Conservation (phyloP, 106 monocot genomes). For the Dioscorea zingiberensis region DNA sequence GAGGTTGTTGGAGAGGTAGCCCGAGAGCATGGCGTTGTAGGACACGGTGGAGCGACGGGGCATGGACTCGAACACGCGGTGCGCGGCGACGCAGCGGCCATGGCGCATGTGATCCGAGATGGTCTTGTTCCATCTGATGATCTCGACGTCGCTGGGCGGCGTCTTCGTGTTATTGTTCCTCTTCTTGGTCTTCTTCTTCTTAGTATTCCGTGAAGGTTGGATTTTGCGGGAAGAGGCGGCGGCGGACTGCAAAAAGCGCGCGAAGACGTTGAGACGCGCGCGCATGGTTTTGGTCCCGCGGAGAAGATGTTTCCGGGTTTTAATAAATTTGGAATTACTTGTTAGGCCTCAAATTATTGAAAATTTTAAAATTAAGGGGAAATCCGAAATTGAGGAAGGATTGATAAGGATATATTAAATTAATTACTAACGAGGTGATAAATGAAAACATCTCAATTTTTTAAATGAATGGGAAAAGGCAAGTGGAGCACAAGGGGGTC, state of each 20-base stretch:
- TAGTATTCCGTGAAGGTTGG: not conserved
- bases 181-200: constrained; percentile 2
- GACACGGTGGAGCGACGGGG: constrained; percentile 43
- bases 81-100: constrained; percentile 34
- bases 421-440: no score
- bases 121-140: constrained; percentile 42
- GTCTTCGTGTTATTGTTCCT: not conserved
- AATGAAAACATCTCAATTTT: no score
- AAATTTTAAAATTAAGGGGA: no score
- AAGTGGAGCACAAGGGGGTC: no score
- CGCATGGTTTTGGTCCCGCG: no score
- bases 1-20: constrained; percentile 36
- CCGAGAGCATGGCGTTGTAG: constrained; percentile 53
- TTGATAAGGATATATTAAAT: no score
- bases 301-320: no score
- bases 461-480: no score
- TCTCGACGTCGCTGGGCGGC: constrained; percentile 7
- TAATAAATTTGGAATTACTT: no score
- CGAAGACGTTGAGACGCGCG: not conserved
- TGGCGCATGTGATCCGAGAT: constrained; percentile 44
- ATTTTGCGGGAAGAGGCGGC: not conserved
- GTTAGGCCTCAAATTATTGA: no score
- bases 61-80: constrained; percentile 43
- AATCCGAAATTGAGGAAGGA: no score
- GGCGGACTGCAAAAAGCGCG: not conserved